Evolutionary conservation across 2,329 filamentous ascomycete genomes (phyloP).

Genomic region (Beauveria scarabaeidicola): DNA sequence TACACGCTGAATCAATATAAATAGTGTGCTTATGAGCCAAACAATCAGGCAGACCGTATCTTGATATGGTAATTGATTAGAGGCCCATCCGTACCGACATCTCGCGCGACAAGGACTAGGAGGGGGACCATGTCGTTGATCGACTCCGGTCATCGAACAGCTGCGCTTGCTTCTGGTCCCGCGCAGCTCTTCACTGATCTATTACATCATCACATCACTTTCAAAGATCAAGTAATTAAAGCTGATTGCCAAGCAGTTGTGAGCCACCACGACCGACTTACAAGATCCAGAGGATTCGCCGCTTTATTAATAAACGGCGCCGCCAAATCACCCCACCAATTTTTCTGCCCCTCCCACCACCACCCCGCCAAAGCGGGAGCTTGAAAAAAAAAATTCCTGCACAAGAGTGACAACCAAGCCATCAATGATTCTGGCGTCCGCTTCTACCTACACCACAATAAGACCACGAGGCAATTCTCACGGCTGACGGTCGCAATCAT

Average conservation of each 20-base stretch:
- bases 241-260: neutral
- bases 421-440: neutral
- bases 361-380: slow-evolving; percentile 10
- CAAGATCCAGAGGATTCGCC: neutral
- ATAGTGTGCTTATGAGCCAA: too few species aligned
- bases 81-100: too few species aligned
- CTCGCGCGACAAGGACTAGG: too few species aligned
- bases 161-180: too few species aligned
- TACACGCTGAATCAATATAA: too few species aligned
- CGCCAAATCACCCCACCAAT: slow-evolving; percentile 7
- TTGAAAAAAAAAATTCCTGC: neutral
- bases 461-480: neutral
- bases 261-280: neutral
- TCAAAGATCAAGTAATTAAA: neutral
- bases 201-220: too few species aligned
- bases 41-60: too few species aligned
- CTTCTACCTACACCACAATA: neutral
- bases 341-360: slow-evolving; percentile 13
- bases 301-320: neutral
- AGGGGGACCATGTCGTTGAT: too few species aligned
- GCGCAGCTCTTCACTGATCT: too few species aligned
- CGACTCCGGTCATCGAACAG: too few species aligned
- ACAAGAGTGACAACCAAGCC: slow-evolving; percentile 6
- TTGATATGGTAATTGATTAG: too few species aligned
- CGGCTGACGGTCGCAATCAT: slow-evolving; percentile 8